Conservation (phyloP, 495 filamentous ascomycete genomes). For the Aspergillus diversus region DNA sequence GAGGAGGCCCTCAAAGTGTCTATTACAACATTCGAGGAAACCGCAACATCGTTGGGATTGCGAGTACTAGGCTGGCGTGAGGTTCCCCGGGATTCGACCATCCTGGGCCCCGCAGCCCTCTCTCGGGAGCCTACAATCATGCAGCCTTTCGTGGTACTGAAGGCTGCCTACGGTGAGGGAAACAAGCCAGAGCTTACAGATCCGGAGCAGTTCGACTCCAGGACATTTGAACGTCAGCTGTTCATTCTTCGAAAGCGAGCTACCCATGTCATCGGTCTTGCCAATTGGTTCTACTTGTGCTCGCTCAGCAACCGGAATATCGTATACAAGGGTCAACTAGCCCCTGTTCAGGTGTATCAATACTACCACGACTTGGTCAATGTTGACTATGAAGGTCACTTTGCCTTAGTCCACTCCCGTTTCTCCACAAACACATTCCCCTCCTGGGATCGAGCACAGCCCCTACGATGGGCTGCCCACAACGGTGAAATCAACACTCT, state of each 20-base stretch:
- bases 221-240: constrained; percentile 88
- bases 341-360: constrained; percentile 96
- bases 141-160: constrained; percentile 93
- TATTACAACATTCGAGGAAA: constrained; percentile 85
- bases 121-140: constrained; percentile 94
- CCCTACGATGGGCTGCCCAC: constrained; percentile 95
- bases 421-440: constrained; percentile 99
- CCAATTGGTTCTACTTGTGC: constrained; percentile 99
- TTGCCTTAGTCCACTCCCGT: constrained; percentile 95
- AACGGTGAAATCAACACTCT: constrained; percentile 99
- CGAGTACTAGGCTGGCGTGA: constrained; percentile 96
- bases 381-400: constrained; percentile 97
- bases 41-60: constrained; percentile 83
- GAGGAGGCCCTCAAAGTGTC: constrained; percentile 85
- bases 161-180: constrained; percentile 83
- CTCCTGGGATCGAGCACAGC: constrained; percentile 98
- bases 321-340: constrained; percentile 97
- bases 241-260: constrained; percentile 94
- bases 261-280: constrained; percentile 90
- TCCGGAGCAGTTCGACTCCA: constrained; percentile 78
- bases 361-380: constrained; percentile 98
- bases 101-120: constrained; percentile 90
- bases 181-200: constrained; percentile 81
- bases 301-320: constrained; percentile 98
- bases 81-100: constrained; percentile 88